These are phyloP conservation scores for Sporothrix pallida DNA, from an alignment of 2,329 filamentous ascomycete species.

Conservation along the genomic window DNA sequence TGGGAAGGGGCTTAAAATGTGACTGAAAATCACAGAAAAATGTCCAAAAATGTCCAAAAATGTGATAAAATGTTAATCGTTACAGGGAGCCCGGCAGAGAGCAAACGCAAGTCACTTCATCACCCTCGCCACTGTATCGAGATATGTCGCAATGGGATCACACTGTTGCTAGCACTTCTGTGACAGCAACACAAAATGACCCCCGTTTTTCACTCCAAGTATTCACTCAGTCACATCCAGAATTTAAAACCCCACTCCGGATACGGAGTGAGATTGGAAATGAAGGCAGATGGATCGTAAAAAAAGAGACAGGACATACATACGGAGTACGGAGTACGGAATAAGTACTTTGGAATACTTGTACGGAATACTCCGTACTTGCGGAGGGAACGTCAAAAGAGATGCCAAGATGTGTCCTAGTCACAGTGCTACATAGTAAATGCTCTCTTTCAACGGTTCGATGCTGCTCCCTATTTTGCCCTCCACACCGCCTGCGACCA, in stretches of 20 bases:
- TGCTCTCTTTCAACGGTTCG: not conserved
- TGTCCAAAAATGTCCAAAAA: not conserved
- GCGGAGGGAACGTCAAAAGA: not conserved
- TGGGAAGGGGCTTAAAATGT: not conserved
- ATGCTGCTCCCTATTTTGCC: conserved; percentile 4
- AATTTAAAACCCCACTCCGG: not conserved
- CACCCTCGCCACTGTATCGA: conserved; percentile 9
- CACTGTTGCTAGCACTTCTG: not conserved
- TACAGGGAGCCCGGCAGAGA: too few relatives aligned
- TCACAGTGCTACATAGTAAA: not conserved
- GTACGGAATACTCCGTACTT: too few relatives aligned
- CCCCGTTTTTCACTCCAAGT: not conserved
- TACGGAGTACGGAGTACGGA: too few relatives aligned
- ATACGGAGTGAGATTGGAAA: not conserved
- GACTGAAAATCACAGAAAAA: not conserved
- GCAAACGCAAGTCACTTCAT: not conserved
- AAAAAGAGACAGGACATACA: not conserved
- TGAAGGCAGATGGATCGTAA: not conserved
- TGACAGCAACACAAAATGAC: not conserved
- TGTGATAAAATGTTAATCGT: not conserved
- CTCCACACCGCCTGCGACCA: conserved; percentile 22
- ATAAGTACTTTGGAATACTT: too few relatives aligned
- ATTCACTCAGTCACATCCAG: conserved; percentile 1
- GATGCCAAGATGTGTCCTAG: conserved; percentile 7
- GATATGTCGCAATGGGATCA: conserved; percentile 5